Percentiles rank a stretch among this genome's conserved stretches.
phyloP scores from a whole-genome alignment of 2,329 filamentous ascomycete species.

The Dichotomopilus funicola region DNA sequence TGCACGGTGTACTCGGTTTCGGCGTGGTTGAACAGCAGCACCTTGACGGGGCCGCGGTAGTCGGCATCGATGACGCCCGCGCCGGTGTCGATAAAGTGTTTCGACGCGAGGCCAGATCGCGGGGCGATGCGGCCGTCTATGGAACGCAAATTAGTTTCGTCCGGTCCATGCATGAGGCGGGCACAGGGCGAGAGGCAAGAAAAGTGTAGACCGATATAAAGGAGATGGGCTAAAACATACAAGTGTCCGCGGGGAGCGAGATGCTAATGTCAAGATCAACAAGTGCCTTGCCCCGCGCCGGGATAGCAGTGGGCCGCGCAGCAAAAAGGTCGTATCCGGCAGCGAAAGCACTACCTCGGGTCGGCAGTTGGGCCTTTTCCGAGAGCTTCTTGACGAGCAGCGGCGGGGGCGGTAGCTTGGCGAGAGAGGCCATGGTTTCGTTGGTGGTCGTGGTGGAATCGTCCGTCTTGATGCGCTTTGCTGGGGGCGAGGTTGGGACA shows the following conservation, averaged over 20 bases:
- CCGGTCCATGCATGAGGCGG: too few species aligned
- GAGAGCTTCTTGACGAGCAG: conserved; percentile 86
- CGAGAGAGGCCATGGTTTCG: conserved; percentile 28
- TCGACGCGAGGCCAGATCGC: conserved; percentile 82
- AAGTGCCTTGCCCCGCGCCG: conserved; percentile 73
- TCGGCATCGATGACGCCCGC: conserved; percentile 97
- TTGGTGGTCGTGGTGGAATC: conserved; percentile 20
- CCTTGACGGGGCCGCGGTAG: conserved; percentile 89
- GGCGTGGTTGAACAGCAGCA: conserved; percentile 88
- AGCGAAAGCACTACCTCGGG: conserved; percentile 79
- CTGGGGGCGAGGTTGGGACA: conserved; percentile 61
- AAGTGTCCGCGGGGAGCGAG: conserved; percentile 83
- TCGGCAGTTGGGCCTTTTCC: conserved; percentile 71
- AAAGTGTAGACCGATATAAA: background rate
- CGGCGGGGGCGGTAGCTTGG: conserved; percentile 44
- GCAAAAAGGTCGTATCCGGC: conserved; percentile 94
- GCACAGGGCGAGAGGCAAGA: background rate
- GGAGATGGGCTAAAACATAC: conserved; percentile 45
- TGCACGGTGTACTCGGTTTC: conserved; percentile 76
- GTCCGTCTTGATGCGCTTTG: conserved; percentile 71
- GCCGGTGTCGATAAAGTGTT: conserved; percentile 93
- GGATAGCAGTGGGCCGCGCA: conserved; percentile 66
- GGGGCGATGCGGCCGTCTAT: conserved; percentile 84
- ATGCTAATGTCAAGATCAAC: conserved; percentile 90
- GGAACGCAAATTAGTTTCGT: too few species aligned